These are phyloP conservation scores for Saccharomyces mikatae DNA, from an alignment of 805 yeast genomes.

Conservation along the genomic window DNA sequence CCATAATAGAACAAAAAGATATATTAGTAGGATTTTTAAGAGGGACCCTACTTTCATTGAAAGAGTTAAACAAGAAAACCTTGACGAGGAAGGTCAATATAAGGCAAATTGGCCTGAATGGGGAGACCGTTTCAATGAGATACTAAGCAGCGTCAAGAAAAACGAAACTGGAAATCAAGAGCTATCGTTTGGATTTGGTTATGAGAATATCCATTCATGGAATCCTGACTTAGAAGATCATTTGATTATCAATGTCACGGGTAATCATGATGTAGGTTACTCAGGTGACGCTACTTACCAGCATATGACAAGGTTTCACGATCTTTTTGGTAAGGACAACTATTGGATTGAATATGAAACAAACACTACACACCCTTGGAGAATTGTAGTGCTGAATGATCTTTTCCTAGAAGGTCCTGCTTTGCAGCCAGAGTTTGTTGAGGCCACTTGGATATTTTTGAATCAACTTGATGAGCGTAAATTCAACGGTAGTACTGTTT, in stretches of 20 bases:
- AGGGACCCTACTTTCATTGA: conserved; percentile 52
- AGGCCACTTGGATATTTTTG: conserved; percentile 67
- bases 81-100: conserved; percentile 23
- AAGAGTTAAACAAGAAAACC: conserved; percentile 32
- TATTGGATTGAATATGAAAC: conserved; percentile 65
- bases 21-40: conserved; percentile 59
- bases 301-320: conserved; percentile 71
- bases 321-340: conserved; percentile 77
- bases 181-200: conserved; percentile 39
- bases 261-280: conserved; percentile 95
- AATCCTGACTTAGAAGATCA: conserved; percentile 44
- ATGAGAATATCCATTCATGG: conserved; percentile 64
- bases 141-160: conserved; percentile 13
- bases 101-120: conserved; percentile 22
- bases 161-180: conserved; percentile 3
- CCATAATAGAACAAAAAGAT: conserved; percentile 68
- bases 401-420: conserved; percentile 87
- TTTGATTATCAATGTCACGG: conserved; percentile 74
- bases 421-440: conserved; percentile 58
- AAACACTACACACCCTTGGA: conserved; percentile 64
- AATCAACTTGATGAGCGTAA: conserved; percentile 45
- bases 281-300: conserved; percentile 91
- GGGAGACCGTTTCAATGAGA: conserved; percentile 19
- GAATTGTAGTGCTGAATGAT: conserved; percentile 82
- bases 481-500: conserved; percentile 70